These are phyloP conservation scores for Collybia sordida DNA, from an alignment of 768 basidiomycete genomes.

Conservation along the genomic window DNA sequence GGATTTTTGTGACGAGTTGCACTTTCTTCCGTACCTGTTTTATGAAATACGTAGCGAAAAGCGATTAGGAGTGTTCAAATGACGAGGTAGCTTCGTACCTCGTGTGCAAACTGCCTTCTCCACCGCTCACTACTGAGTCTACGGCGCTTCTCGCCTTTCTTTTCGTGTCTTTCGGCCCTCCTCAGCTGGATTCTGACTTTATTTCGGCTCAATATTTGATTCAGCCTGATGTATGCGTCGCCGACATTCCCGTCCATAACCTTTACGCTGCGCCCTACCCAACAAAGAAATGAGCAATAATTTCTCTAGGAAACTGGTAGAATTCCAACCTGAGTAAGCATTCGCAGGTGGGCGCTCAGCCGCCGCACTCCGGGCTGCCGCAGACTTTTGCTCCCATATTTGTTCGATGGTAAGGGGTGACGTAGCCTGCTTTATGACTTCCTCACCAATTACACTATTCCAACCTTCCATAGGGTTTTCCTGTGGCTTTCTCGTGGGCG, in stretches of 20 bases:
- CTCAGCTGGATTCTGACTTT: constrained; percentile 51
- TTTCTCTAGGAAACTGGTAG: not conserved
- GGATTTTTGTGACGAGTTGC: constrained; percentile 75
- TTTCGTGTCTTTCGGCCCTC: constrained; percentile 67
- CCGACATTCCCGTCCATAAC: constrained; percentile 45
- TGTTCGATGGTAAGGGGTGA: constrained; percentile 21
- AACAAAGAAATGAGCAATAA: not conserved
- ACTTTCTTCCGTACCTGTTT: constrained; percentile 83
- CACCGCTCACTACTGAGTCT: constrained; percentile 75
- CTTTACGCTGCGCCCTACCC: constrained; percentile 59
- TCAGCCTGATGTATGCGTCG: constrained; percentile 48
- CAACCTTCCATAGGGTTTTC: not conserved
- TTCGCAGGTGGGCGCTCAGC: constrained; percentile 35
- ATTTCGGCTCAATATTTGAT: constrained; percentile 53
- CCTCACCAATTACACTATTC: not conserved
- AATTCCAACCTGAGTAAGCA: constrained; percentile 49
- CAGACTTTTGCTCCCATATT: constrained; percentile 38
- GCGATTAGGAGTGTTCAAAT: constrained; percentile 8
- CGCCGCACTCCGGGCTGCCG: constrained; percentile 18
- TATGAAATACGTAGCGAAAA: constrained; percentile 7
- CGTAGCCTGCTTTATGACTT: not conserved
- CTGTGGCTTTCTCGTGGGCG: not conserved
- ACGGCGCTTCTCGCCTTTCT: constrained; percentile 77
- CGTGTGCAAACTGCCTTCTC: constrained; percentile 77
- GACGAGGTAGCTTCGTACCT: constrained; percentile 46